A percentile compares a stretch with the other conserved stretches of the same genome.
phyloP scores from a whole-genome alignment of 306 rosid species.

The Vigna trinervia region DNA sequence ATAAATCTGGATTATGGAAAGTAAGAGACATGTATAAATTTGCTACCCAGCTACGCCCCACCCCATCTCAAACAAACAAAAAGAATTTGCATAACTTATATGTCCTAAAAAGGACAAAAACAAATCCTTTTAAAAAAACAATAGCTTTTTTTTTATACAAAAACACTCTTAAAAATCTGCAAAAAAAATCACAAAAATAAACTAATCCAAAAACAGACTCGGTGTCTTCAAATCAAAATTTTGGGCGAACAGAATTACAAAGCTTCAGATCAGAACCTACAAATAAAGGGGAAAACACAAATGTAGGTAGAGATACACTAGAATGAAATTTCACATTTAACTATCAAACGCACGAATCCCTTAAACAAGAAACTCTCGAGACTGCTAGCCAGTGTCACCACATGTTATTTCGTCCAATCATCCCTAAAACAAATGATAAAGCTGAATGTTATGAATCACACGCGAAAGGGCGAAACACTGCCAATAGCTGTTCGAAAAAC shows the following conservation, averaged over 20 bases:
- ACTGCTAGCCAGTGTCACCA: slow-evolving; percentile 4
- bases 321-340: slow-evolving; percentile 9
- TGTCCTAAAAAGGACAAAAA: neutral
- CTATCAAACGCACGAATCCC: neutral
- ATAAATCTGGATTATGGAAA: neutral
- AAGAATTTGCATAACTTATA: slow-evolving; percentile 16
- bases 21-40: neutral
- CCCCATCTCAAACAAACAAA: slow-evolving; percentile 22
- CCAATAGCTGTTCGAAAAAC: neutral
- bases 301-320: neutral
- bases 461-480: neutral
- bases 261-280: slow-evolving; percentile 5
- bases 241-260: neutral
- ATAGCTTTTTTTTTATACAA: neutral
- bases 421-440: neutral
- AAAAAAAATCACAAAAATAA: neutral
- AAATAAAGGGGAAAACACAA: neutral
- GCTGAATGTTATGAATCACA: neutral
- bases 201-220: neutral
- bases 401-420: neutral
- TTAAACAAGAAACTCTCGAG: slow-evolving; percentile 32
- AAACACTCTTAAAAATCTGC: neutral
- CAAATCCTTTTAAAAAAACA: neutral
- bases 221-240: neutral
- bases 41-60: neutral